These are phyloP conservation scores for Carex sylvatica DNA, from an alignment of 202 grass and related monocot genomes.

Conservation along the genomic window DNA sequence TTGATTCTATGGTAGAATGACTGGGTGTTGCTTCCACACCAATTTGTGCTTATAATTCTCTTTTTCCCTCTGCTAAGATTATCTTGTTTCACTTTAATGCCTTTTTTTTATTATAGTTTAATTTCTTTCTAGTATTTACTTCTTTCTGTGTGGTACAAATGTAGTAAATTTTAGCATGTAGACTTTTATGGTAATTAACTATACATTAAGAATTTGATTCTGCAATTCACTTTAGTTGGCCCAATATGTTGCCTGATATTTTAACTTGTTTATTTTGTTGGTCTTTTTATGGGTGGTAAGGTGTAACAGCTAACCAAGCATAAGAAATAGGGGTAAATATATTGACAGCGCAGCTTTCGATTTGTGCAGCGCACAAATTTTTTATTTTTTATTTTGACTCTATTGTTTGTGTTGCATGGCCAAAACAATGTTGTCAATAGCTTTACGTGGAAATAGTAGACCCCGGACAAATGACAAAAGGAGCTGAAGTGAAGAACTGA, in stretches of 20 bases:
- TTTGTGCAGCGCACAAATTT: too few species aligned
- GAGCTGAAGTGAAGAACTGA: neutral
- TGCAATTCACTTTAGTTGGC: neutral
- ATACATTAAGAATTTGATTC: neutral
- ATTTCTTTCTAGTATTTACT: neutral
- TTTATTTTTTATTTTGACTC: too few species aligned
- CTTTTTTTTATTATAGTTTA: too few species aligned
- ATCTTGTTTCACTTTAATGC: neutral
- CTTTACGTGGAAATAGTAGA: neutral
- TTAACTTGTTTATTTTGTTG: neutral
- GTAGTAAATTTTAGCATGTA: neutral
- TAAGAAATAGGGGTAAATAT: too few species aligned
- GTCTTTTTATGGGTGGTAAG: neutral
- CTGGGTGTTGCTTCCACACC: neutral
- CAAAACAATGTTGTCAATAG: too few species aligned
- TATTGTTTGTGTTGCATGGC: too few species aligned
- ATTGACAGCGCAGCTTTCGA: too few species aligned
- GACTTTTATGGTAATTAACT: neutral
- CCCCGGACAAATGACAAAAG: neutral
- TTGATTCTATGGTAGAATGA: slow-evolving; percentile 24
- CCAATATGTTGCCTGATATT: neutral
- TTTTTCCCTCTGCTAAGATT: neutral
- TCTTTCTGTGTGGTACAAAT: neutral
- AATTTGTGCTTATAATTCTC: slow-evolving; percentile 1
- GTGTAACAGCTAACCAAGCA: neutral